Percentiles rank a stretch among this genome's conserved stretches.
These are phyloP conservation scores for Auxenochlorella pyrenoidosa DNA, from an alignment of 139 green algal genomes.

Conservation along the genomic window DNA sequence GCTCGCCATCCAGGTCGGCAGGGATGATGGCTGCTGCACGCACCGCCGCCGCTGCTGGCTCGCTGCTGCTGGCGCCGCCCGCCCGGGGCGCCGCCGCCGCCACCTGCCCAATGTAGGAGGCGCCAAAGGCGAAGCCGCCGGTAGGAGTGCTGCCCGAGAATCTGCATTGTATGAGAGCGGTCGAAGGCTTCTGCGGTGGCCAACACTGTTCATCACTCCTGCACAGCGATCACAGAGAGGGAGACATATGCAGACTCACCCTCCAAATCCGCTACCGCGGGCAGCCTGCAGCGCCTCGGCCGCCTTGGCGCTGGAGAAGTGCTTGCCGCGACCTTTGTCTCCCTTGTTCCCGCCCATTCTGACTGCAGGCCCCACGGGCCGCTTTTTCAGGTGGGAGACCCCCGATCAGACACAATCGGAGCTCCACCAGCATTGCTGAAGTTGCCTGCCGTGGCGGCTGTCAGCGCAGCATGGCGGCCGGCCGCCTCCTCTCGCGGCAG, in stretches of 20 bases:
- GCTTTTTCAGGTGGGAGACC: no score
- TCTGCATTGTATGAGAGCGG: not conserved
- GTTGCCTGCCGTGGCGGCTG: no score
- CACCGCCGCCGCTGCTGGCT: not conserved
- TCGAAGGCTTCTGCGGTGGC: not conserved
- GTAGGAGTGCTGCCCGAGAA: slow-evolving; percentile 4
- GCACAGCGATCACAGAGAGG: not conserved
- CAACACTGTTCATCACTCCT: not conserved
- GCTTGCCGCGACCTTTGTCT: not conserved
- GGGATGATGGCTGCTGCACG: slow-evolving; percentile 23
- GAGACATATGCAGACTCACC: slow-evolving; percentile 2
- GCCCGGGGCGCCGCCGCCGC: not conserved
- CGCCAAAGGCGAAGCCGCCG: slow-evolving; percentile 45
- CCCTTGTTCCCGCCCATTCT: slow-evolving; percentile 1
- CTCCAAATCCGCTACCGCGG: slow-evolving; percentile 28
- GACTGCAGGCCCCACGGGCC: no score
- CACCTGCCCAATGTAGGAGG: slow-evolving; percentile 44
- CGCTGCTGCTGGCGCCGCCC: not conserved
- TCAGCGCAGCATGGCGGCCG: no score
- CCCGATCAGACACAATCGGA: no score
- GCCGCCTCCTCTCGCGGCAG: no score
- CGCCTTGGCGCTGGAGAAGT: slow-evolving; percentile 26
- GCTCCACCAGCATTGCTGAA: no score
- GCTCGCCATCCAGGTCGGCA: slow-evolving; percentile 69
- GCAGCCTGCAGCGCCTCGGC: slow-evolving; percentile 26